A percentile compares a stretch with the other conserved stretches of the same genome.
Evolutionary conservation across 768 basidiomycete genomes (phyloP).

Genomic region (Boletus rubroflammeus): DNA sequence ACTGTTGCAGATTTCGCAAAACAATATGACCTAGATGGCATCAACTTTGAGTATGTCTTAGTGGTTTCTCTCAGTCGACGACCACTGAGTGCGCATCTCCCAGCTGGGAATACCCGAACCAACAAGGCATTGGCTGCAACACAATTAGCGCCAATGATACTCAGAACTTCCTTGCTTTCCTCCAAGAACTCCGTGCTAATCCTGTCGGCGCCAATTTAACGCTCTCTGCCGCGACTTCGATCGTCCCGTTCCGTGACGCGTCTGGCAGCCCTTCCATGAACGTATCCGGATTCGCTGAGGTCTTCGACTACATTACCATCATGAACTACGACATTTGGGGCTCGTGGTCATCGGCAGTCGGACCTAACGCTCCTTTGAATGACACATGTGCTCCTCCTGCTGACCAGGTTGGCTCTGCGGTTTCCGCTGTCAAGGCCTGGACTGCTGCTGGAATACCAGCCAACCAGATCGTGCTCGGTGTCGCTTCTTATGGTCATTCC

Average conservation of each 20-base stretch:
- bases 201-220: constrained; percentile 51
- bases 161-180: constrained; percentile 72
- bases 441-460: constrained; percentile 69
- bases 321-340: constrained; percentile 70
- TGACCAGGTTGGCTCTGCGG: constrained; percentile 69
- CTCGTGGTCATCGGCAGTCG: constrained; percentile 49
- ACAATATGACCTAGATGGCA: constrained; percentile 53
- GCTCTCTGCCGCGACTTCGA: constrained; percentile 65
- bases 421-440: constrained; percentile 71
- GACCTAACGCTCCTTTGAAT: constrained; percentile 78
- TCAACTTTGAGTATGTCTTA: constrained; percentile 36
- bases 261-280: constrained; percentile 60
- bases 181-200: constrained; percentile 60
- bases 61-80: not conserved
- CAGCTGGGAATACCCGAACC: constrained; percentile 86
- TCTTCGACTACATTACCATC: constrained; percentile 61
- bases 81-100: constrained; percentile 11
- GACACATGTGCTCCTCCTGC: constrained; percentile 64
- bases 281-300: constrained; percentile 66
- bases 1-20: constrained; percentile 47
- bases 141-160: constrained; percentile 53
- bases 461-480: constrained; percentile 69
- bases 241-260: constrained; percentile 60
- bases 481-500: constrained; percentile 80
- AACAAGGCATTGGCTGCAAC: constrained; percentile 70